Percentiles rank a stretch among this genome's conserved stretches.
Conservation (phyloP, 1,284 basidiomycete genomes). For the Trametes pubescens region DNA sequence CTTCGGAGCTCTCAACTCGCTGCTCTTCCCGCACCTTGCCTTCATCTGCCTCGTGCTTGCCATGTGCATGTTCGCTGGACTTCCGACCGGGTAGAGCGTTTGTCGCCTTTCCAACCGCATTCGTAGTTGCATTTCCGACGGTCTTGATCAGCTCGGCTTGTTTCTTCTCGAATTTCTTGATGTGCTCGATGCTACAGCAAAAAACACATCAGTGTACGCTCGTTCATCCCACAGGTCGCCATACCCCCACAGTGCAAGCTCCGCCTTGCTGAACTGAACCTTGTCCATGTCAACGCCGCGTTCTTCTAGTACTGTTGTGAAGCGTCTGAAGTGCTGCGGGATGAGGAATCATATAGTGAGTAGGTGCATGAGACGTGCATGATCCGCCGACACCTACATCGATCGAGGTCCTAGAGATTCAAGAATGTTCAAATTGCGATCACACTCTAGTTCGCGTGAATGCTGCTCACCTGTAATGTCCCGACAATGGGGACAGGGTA, state of each 20-base stretch:
- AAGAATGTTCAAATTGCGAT: no score
- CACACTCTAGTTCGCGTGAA: neutral
- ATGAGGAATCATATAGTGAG: neutral
- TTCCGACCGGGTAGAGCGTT: neutral
- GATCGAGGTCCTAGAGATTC: conserved; percentile 26
- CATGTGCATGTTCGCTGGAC: neutral
- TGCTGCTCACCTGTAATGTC: conserved; percentile 65
- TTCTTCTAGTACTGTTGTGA: conserved; percentile 62
- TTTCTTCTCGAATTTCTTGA: conserved; percentile 54
- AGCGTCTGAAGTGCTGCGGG: conserved; percentile 68
- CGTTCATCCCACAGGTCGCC: conserved; percentile 24
- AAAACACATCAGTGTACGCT: conserved; percentile 2
- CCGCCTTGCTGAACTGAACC: conserved; percentile 68
- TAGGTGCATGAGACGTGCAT: neutral
- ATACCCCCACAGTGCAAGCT: conserved; percentile 63
- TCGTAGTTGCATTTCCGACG: conserved; percentile 41
- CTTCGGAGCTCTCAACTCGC: neutral
- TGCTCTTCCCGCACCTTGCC: conserved; percentile 18
- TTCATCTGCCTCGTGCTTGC: conserved; percentile 32
- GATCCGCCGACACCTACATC: conserved; percentile 14
- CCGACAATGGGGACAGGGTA: conserved; percentile 71
- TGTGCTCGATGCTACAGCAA: conserved; percentile 53
- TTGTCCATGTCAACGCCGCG: conserved; percentile 70
- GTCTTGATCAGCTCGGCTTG: conserved; percentile 40
- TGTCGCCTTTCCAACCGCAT: conserved; percentile 9